A percentile compares a stretch with the other conserved stretches of the same genome.
phyloP scores from a whole-genome alignment of 1,284 basidiomycete species.

The Apiotrichum mycotoxinovorans region DNA sequence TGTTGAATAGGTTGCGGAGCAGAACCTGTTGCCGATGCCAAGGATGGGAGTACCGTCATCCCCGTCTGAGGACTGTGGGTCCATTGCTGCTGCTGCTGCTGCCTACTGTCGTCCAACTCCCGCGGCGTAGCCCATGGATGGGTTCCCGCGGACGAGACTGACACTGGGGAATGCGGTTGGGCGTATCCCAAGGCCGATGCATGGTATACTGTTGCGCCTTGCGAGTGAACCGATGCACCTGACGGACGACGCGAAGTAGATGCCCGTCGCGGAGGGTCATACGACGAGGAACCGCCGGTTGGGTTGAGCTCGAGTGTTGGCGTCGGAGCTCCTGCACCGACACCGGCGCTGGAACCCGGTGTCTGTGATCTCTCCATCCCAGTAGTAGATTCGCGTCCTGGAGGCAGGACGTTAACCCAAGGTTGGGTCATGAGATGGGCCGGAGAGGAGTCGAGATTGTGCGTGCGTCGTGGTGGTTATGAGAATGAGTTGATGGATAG shows the following conservation, averaged over 20 bases:
- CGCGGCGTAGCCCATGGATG: slow-evolving; percentile 14
- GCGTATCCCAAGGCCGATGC: background rate
- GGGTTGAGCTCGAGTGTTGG: background rate
- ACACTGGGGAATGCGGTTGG: slow-evolving; percentile 23
- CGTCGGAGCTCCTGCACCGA: no score
- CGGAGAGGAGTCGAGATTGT: background rate
- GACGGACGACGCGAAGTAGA: slow-evolving; percentile 23
- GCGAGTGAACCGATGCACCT: slow-evolving; percentile 20
- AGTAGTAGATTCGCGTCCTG: background rate
- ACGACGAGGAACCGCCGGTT: background rate
- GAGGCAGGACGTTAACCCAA: background rate
- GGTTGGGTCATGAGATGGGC: slow-evolving; percentile 1
- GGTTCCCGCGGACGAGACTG: slow-evolving; percentile 25
- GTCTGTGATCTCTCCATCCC: slow-evolving; percentile 7
- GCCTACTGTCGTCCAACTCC: slow-evolving; percentile 1
- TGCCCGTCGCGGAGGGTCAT: background rate
- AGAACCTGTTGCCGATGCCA: background rate
- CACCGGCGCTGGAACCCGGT: background rate
- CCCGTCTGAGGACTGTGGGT: slow-evolving; percentile 3
- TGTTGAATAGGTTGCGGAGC: background rate
- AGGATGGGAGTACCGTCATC: background rate
- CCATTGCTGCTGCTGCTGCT: slow-evolving; percentile 5
- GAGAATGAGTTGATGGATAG: background rate
- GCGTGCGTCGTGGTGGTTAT: no score
- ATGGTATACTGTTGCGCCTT: background rate